Base-by-base conservation (phyloP, 139 green algal genomes). In the Coelastrella sp. region DNA sequence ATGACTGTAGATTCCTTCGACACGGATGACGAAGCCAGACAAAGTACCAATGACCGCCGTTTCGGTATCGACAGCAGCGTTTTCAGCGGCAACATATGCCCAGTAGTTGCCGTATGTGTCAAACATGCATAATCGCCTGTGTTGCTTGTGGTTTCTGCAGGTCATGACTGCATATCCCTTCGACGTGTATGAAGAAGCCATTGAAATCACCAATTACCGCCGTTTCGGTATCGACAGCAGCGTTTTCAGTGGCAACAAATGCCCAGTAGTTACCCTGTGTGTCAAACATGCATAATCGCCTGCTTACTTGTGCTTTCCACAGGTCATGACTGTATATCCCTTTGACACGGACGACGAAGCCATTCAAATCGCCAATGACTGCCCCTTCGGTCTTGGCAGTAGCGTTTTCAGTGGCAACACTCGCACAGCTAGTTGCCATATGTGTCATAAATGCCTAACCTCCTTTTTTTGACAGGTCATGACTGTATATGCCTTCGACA, bases 61-160 rank as follows among this genome's bases (percentile, higher is more conserved):
- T 99, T 99, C 92, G 98, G 98, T 59, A 96, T 99, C 6, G 98
- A 97, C 68, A 97, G 94, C n/a, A 96, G 90, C 64, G 97, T 99
- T 14, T n/a, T n/a, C n/a, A n/a, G n/a, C n/a, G n/a, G n/a, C n/a
- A n/a, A n/a, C n/a, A n/a, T n/a, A n/a, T n/a, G n/a, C n/a, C n/a
- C n/a, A n/a, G n/a, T n/a, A n/a, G n/a, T n/a, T n/a, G n/a, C n/a
- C n/a, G n/a, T n/a, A n/a, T n/a, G n/a, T n/a, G n/a, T n/a, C n/a
- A n/a, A n/a, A n/a, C n/a, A n/a, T n/a, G n/a, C n/a, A n/a, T n/a
- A n/a, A n/a, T n/a, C n/a, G n/a, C n/a, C n/a, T n/a, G n/a, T n/a
- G 20, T 22, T 76, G 5, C n/a, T n/a, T n/a, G n/a, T n/a, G n/a
- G n/a, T n/a, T n/a, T 22, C 66, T 84, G 11, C 93, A 96, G 94